Percentiles rank a stretch among this genome's conserved stretches.
Evolutionary conservation across 1,284 basidiomycete genomes (phyloP).

Genomic region (Cryptococcus maquisensis): DNA sequence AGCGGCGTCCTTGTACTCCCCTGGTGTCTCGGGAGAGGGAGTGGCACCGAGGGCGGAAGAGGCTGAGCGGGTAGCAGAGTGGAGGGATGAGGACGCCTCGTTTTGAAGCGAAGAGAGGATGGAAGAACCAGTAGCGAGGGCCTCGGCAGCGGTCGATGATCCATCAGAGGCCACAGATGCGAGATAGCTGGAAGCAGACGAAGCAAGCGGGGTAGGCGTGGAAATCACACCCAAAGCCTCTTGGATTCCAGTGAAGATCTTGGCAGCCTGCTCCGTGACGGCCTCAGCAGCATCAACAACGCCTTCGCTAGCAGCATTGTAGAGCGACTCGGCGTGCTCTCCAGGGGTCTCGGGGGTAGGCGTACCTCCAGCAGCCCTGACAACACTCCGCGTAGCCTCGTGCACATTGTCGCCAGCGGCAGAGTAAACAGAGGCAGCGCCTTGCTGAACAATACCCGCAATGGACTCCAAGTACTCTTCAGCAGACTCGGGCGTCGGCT

Average conservation of each 20-base stretch:
- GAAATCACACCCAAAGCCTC: slow-evolving; percentile 18
- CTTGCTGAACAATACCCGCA: slow-evolving; percentile 7
- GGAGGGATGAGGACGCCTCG: slow-evolving; percentile 10
- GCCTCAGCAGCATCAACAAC: slow-evolving; percentile 16
- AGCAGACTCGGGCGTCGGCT: slow-evolving; percentile 17
- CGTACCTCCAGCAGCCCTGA: slow-evolving; percentile 15
- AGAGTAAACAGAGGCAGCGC: slow-evolving; percentile 13
- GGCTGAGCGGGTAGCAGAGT: slow-evolving; percentile 16
- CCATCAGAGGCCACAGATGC: slow-evolving; percentile 13
- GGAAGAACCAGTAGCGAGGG: slow-evolving; percentile 15
- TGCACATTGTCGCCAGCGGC: slow-evolving; percentile 11
- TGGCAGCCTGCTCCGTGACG: slow-evolving; percentile 11
- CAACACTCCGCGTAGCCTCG: slow-evolving; percentile 17
- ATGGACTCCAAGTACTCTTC: slow-evolving; percentile 14
- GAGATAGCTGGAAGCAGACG: slow-evolving; percentile 19
- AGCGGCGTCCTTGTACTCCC: slow-evolving; percentile 11
- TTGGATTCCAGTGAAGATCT: slow-evolving; percentile 16
- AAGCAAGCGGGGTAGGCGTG: slow-evolving; percentile 19
- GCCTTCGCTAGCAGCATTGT: slow-evolving; percentile 22
- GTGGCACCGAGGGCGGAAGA: slow-evolving; percentile 13
- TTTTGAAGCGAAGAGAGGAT: slow-evolving; percentile 20
- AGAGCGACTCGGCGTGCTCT: slow-evolving; percentile 15
- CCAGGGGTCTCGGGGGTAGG: slow-evolving; percentile 16
- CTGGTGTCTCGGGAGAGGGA: slow-evolving; percentile 18
- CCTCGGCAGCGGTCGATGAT: slow-evolving; percentile 14